These are phyloP conservation scores for Camelina laxa DNA, from an alignment of 345 rosid genomes.

Conservation along the genomic window DNA sequence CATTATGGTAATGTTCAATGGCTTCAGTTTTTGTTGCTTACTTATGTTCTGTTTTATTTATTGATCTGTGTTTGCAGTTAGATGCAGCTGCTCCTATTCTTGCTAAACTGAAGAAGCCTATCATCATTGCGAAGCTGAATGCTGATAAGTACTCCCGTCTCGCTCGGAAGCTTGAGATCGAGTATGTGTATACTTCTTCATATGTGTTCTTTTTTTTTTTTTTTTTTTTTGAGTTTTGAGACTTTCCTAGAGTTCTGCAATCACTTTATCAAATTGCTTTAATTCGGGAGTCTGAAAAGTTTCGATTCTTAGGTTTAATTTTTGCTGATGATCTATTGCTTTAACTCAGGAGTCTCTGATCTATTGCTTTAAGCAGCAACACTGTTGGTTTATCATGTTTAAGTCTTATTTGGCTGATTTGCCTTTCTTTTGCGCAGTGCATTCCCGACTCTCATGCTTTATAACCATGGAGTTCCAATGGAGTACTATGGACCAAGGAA, in stretches of 20 bases:
- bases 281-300: neutral
- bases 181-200: conserved; percentile 50
- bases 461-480: conserved; percentile 76
- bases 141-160: conserved; percentile 78
- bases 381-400: neutral
- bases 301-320: neutral
- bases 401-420: neutral
- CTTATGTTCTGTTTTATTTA: neutral
- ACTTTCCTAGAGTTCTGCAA: too few species aligned
- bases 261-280: too few species aligned
- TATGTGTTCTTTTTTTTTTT: neutral
- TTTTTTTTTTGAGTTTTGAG: too few species aligned
- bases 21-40: neutral
- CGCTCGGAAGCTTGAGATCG: conserved; percentile 74
- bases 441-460: conserved; percentile 82
- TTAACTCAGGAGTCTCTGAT: neutral
- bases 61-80: conserved; percentile 58
- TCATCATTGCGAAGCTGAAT: conserved; percentile 80
- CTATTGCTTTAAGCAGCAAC: too few species aligned
- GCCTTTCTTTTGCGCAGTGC: conserved; percentile 54
- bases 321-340: neutral
- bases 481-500: conserved; percentile 92
- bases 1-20: neutral
- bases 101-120: conserved; percentile 71
- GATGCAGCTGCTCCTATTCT: conserved; percentile 89